Evolutionary conservation across 148 eudicot genomes (phyloP).

Genomic region (Chenopodium album): DNA sequence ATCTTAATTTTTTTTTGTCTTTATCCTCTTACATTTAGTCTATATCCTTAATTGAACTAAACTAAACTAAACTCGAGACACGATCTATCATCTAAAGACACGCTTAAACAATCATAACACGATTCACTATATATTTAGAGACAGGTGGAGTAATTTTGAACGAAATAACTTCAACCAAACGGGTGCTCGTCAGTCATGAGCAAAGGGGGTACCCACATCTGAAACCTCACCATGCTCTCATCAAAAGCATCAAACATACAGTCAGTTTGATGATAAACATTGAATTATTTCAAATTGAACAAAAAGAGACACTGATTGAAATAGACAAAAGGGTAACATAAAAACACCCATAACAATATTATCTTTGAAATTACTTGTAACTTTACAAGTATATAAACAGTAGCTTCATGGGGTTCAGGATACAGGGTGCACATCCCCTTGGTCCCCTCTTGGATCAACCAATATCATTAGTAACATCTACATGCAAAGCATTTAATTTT

Average conservation of each 20-base stretch:
- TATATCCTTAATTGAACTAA: too few relatives aligned
- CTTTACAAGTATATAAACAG: background rate
- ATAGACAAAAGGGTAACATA: background rate
- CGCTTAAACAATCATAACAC: too few relatives aligned
- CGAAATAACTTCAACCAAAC: background rate
- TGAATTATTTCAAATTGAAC: background rate
- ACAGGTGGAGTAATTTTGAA: background rate
- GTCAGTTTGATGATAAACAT: background rate
- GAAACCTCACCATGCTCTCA: constrained; percentile 17
- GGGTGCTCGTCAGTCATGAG: background rate
- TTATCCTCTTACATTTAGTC: too few relatives aligned
- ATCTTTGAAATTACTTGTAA: too few relatives aligned
- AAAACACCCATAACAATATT: background rate
- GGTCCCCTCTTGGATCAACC: constrained; percentile 30
- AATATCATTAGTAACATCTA: constrained; percentile 1
- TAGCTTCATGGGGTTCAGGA: constrained; percentile 25
- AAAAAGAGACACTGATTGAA: constrained; percentile 8
- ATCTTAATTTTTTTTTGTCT: too few relatives aligned
- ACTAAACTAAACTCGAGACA: too few relatives aligned
- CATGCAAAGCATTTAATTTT: constrained; percentile 12
- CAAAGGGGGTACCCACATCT: background rate
- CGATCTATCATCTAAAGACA: too few relatives aligned
- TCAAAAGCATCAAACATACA: constrained; percentile 26
- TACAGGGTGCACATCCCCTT: constrained; percentile 24
- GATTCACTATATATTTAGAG: background rate